phyloP scores from a whole-genome alignment of 129 eudicot genomes.

The Saussurea involucrata region DNA sequence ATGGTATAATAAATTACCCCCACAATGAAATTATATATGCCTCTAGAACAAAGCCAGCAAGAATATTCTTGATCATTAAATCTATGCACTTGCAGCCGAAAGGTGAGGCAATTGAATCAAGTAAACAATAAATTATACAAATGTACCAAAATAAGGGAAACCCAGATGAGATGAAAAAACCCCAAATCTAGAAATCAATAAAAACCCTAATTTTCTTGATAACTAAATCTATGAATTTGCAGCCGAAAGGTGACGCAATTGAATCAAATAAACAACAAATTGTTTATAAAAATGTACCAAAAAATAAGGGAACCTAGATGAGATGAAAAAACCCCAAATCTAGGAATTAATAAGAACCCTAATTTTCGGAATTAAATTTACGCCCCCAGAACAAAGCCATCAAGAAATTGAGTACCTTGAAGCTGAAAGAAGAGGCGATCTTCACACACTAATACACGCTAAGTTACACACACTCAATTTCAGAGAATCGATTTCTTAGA shows the following conservation, averaged over 20 bases:
- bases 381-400: constrained; percentile 72
- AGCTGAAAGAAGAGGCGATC: constrained; percentile 62
- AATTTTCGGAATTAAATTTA: constrained; percentile 16
- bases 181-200: constrained; percentile 14
- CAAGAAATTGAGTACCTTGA: constrained; percentile 46
- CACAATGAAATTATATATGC: constrained; percentile 41
- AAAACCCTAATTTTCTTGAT: constrained; percentile 18
- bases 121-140: not conserved
- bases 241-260: constrained; percentile 63
- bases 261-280: not conserved
- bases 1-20: not conserved
- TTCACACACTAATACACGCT: not conserved
- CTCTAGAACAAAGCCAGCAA: constrained; percentile 64
- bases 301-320: constrained; percentile 27
- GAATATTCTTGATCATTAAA: constrained; percentile 33
- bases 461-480: not conserved
- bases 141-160: constrained; percentile 31
- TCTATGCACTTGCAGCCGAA: constrained; percentile 63
- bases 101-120: constrained; percentile 40
- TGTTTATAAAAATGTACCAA: constrained; percentile 18
- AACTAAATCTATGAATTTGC: constrained; percentile 45
- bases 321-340: constrained; percentile 18
- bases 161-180: constrained; percentile 25
- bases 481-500: not conserved
- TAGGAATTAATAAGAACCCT: constrained; percentile 9